Base-by-base conservation (phyloP, 768 basidiomycete species). In the Mycena epipterygia region DNA sequence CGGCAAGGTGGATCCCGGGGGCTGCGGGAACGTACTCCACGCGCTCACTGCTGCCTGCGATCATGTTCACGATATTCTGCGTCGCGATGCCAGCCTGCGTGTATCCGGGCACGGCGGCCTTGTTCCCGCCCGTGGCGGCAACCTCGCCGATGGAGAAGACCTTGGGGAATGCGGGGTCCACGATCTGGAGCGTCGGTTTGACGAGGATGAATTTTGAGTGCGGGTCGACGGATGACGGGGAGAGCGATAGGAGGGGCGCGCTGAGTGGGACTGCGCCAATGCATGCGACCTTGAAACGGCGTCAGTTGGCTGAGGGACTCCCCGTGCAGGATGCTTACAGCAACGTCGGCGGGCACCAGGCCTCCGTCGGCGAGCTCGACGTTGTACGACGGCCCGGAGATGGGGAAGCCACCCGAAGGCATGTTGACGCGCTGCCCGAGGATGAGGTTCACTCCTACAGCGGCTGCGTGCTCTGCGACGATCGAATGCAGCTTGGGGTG, bases 61-160 rank as follows among this genome's bases (percentile, higher is more conserved):
- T 78, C 39, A 85, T 79, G 58, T 58, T 70, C 21, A 81, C 51
- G 53, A 87, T 77, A 66, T 87, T 87, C 21, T 78, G 66, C 33
- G 81, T 82, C 3, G 84, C 85, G 12, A 86, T 74, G 30, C 77
- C 78, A 12, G 80, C 80, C 75, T 85, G 84, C 55, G 75, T 76
- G 72, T 80, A 78, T 9, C 84, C 82, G 14, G 79, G 82, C 44
- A 82, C 79, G 0, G 83, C 87, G 11, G 86, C 85, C 35, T 87
- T 86, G 41, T 81, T 79, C 5, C 83, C 87, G 12, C 85, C 84
- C 5, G 84, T 84, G 67, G 86, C 84, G 0, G 85, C 86, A 2
- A 84, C 82, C 46, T 88, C 87, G 8, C 87, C 87, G 29, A 88
- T 75, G 0, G 84, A 84, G 63, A 87, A 88, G 0, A 87, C 72